Base-by-base conservation (phyloP, 2,329 filamentous ascomycete species). In the Truncatella angustata region DNA sequence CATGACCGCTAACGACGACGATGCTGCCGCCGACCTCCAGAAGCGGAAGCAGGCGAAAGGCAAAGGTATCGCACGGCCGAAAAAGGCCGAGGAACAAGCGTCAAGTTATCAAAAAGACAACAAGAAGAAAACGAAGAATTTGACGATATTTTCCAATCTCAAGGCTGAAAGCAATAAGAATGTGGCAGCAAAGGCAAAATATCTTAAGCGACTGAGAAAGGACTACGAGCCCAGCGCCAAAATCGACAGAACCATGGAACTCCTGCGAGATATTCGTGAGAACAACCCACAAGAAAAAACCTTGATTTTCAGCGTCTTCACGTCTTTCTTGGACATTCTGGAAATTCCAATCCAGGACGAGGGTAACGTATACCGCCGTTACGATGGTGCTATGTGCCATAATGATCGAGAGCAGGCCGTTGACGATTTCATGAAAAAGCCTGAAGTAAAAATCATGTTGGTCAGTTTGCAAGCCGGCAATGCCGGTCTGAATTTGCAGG, bases 381-480 rank as follows among this genome's bases (percentile, higher is more conserved):
- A 67, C 48, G 66, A 68, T 37, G 66, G 66, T 10, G 56, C 52
- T 10, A 69, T 69, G 66, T n/a, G 42, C 2, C 55, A 47, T 5
- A 7, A 21, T 0, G 56, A 57, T 11, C 60, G 63, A 39, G 58
- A 64, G n/a, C 51, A 43, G 4, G 63, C 63, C 6, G 58, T 64
- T 7, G 49, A 62, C 23, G 58, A 55, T n/a, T 67, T 67, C 28
- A 63, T 60, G 58, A 54, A 57, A 2, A 54, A 58, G 5, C 54
- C 52, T 6, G 57, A 61, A 18, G 49, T 63, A 11, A 60, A 63
- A 23, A 14, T 91, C 63, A 86, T 91, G 79, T 74, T 91, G 14
- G 78, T 91, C 9, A 89, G 86, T 6, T 73, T 91, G 51, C 89
- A 88, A 61, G 87, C 87, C 2, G 88, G 88, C 10, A 91, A 91